Evolutionary conservation across 2,329 filamentous ascomycete genomes (phyloP).

Genomic region (Diaporthe australafricana): DNA sequence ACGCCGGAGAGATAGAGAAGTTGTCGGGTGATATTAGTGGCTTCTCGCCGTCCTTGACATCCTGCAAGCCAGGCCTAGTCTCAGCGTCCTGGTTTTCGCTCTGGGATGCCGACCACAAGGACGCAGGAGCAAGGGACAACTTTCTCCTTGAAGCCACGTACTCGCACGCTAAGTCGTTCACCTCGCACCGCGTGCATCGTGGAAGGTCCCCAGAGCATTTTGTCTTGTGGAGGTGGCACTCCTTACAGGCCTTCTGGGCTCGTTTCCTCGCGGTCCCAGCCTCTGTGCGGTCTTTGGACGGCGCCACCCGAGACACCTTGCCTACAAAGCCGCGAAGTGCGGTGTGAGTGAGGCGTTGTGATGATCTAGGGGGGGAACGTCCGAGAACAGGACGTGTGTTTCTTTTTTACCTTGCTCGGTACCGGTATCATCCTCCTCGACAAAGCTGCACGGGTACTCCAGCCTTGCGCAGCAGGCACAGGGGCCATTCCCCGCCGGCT

Average conservation of each 20-base stretch:
- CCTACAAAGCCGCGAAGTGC: constrained; percentile 38
- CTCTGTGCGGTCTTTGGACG: constrained; percentile 55
- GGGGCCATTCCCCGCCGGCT: constrained; percentile 45
- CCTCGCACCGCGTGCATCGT: constrained; percentile 52
- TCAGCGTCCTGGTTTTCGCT: constrained; percentile 11
- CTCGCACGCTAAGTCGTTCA: constrained; percentile 50
- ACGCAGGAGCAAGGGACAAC: constrained; percentile 49
- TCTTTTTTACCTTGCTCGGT: constrained; percentile 36
- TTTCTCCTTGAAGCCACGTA: constrained; percentile 53
- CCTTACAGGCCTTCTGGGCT: constrained; percentile 55
- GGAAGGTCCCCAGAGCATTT: constrained; percentile 57
- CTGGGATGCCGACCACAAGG: constrained; percentile 15
- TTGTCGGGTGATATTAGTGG: constrained; percentile 9
- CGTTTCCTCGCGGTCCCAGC: constrained; percentile 55
- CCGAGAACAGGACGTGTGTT: background rate
- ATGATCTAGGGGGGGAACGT: background rate
- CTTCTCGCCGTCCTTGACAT: constrained; percentile 7
- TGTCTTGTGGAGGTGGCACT: constrained; percentile 56
- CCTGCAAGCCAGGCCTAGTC: background rate
- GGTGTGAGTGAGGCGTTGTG: background rate
- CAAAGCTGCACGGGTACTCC: constrained; percentile 52
- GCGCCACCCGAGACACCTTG: constrained; percentile 51
- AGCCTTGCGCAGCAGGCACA: constrained; percentile 53
- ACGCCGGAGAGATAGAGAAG: constrained; percentile 22
- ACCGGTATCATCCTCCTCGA: background rate